A percentile compares a stretch with the other conserved stretches of the same genome.
Evolutionary conservation across 176 grass and related monocot genomes (phyloP).

Genomic region (Zea luxurians): DNA sequence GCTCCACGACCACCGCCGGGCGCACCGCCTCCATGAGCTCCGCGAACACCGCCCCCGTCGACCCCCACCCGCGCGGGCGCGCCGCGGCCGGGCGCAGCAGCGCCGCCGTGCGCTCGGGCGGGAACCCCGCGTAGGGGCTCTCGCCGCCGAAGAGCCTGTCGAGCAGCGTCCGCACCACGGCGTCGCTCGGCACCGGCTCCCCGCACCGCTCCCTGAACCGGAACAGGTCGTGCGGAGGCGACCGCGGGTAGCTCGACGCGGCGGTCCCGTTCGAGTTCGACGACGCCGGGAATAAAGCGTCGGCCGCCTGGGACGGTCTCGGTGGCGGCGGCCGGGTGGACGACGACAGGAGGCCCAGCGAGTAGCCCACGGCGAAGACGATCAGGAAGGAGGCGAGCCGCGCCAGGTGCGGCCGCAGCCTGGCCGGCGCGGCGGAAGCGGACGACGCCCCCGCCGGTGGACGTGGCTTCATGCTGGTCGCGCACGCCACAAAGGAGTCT

Average conservation of each 20-base stretch:
- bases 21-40: conserved; percentile 71
- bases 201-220: conserved; percentile 63
- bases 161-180: conserved; percentile 55
- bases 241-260: not conserved
- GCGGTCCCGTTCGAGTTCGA: not conserved
- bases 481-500: not conserved
- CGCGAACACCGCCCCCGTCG: conserved; percentile 73
- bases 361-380: conserved; percentile 76
- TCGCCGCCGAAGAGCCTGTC: conserved; percentile 70
- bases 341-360: conserved; percentile 62
- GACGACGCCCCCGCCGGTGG: conserved; percentile 16
- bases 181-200: conserved; percentile 43
- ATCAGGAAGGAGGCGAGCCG: conserved; percentile 47
- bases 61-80: conserved; percentile 85
- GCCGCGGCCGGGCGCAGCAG: conserved; percentile 58
- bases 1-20: conserved; percentile 74
- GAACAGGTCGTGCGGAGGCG: conserved; percentile 71
- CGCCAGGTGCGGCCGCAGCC: conserved; percentile 47
- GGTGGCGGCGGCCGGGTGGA: conserved; percentile 33
- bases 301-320: conserved; percentile 28
- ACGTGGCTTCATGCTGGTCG: conserved; percentile 58
- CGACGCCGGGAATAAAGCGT: too few species aligned
- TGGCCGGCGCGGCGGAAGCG: not conserved
- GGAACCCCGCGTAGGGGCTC: conserved; percentile 73
- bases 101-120: conserved; percentile 40